A percentile compares a stretch with the other conserved stretches of the same genome.
phyloP scores from a whole-genome alignment of 371 early-diverging fungal species.

The Mucor piriformis region DNA sequence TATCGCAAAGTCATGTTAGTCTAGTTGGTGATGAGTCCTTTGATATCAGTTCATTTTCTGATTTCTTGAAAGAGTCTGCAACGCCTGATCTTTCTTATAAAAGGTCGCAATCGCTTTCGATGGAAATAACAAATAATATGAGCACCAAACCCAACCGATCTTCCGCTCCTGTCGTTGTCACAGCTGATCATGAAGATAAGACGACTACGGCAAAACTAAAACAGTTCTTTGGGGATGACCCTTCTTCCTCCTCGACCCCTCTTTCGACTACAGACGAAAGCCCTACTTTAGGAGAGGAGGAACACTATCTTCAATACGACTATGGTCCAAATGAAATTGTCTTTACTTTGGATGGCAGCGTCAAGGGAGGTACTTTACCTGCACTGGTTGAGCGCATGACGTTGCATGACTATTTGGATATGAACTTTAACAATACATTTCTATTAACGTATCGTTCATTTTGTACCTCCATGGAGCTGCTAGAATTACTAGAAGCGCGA shows the following conservation, averaged over 20 bases:
- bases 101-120: background rate
- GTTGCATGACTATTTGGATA: conserved; percentile 77
- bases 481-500: conserved; percentile 66
- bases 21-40: background rate
- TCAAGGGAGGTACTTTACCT: conserved; percentile 87
- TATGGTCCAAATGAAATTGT: conserved; percentile 67
- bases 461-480: conserved; percentile 73
- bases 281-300: conserved; percentile 29
- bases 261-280: background rate
- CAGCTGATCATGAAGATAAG: no score
- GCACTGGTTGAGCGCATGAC: conserved; percentile 90
- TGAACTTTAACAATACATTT: conserved; percentile 81
- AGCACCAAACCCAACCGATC: conserved; percentile 5
- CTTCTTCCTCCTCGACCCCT: conserved; percentile 12
- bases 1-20: conserved; percentile 15
- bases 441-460: conserved; percentile 91
- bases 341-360: conserved; percentile 81
- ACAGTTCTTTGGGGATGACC: conserved; percentile 71
- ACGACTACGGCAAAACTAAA: conserved; percentile 50
- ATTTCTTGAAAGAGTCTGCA: background rate
- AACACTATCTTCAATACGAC: conserved; percentile 37
- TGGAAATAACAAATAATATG: background rate
- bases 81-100: conserved; percentile 1
- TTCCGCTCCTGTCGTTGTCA: conserved; percentile 13
- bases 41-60: background rate